phyloP scores from a whole-genome alignment of 495 filamentous ascomycete genomes.

The Trichoderma asperelloides region DNA sequence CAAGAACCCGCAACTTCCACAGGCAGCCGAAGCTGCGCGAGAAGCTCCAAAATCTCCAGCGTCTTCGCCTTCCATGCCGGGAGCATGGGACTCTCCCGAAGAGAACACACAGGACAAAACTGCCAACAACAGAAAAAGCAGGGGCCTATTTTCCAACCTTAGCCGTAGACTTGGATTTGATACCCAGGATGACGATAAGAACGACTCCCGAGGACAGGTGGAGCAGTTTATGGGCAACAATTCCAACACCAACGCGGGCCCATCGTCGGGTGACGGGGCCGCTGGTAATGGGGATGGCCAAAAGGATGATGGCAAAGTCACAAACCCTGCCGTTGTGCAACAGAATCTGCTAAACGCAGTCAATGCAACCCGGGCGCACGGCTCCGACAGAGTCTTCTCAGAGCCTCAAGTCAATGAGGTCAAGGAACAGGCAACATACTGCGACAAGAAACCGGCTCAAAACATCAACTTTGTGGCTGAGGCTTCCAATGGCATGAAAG shows the following conservation, averaged over 20 bases:
- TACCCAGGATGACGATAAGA: slow-evolving; percentile 14
- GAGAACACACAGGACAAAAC: slow-evolving; percentile 22
- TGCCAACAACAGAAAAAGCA: slow-evolving; percentile 20
- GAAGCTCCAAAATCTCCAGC: slow-evolving; percentile 14
- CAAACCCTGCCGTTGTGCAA: slow-evolving; percentile 45
- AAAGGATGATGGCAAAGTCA: slow-evolving; percentile 35
- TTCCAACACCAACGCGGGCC: background rate
- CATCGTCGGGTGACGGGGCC: background rate
- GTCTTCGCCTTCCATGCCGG: slow-evolving; percentile 49
- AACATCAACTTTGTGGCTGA: slow-evolving; percentile 70
- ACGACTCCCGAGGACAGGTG: slow-evolving; percentile 30
- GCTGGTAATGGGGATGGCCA: slow-evolving; percentile 5
- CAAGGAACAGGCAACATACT: slow-evolving; percentile 81
- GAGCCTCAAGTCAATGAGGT: slow-evolving; percentile 63
- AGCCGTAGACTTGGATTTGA: slow-evolving; percentile 59
- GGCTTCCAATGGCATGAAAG: slow-evolving; percentile 58
- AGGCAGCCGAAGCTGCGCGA: slow-evolving; percentile 24
- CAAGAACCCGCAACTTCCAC: background rate
- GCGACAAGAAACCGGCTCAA: slow-evolving; percentile 70
- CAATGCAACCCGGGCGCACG: slow-evolving; percentile 68
- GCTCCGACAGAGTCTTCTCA: slow-evolving; percentile 59
- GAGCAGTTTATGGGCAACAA: slow-evolving; percentile 25
- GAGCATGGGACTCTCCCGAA: slow-evolving; percentile 57
- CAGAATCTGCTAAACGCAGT: slow-evolving; percentile 73
- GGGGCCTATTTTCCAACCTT: slow-evolving; percentile 55